Percentiles rank a stretch among this genome's conserved stretches.
Conservation (phyloP, 768 basidiomycete species). For the Termitomyces eurrhizus region DNA sequence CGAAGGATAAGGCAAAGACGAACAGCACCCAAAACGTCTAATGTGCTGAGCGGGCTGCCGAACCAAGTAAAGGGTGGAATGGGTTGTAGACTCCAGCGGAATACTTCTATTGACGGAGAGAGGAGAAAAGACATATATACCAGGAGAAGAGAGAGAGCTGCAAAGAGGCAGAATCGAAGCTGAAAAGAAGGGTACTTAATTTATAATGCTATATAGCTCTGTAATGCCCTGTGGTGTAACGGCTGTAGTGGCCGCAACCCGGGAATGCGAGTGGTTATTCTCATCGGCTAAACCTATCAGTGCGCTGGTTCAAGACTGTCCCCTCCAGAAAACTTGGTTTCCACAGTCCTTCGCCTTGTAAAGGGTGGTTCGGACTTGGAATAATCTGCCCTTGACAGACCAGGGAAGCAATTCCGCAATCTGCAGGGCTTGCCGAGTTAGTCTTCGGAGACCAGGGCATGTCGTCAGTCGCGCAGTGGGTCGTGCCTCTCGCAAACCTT, state of each 20-base stretch:
- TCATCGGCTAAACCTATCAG: constrained; percentile 59
- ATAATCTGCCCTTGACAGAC: constrained; percentile 82
- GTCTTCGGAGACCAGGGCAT: constrained; percentile 86
- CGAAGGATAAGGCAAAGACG: constrained; percentile 68
- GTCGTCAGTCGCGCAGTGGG: constrained; percentile 82
- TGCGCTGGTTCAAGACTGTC: constrained; percentile 93
- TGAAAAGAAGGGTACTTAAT: neutral
- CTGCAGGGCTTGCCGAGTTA: constrained; percentile 85
- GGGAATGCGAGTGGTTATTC: constrained; percentile 73
- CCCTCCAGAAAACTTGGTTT: constrained; percentile 95
- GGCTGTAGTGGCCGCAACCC: constrained; percentile 80
- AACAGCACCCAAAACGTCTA: constrained; percentile 66
- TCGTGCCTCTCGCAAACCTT: constrained; percentile 80
- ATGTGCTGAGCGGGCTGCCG: constrained; percentile 50
- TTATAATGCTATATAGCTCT: rapidly evolving
- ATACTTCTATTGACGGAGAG: constrained; percentile 45
- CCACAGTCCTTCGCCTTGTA: constrained; percentile 64
- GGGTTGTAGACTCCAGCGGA: constrained; percentile 50
- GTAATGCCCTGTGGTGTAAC: constrained; percentile 47
- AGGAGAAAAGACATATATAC: constrained; percentile 32
- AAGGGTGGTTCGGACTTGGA: constrained; percentile 64
- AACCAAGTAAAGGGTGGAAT: constrained; percentile 68
- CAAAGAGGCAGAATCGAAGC: neutral
- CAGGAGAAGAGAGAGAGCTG: neutral
- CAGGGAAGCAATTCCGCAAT: constrained; percentile 95